Evolutionary conservation across 164 flowering plant species (phyloP).

Genomic region (Magnolia changhungtana): DNA sequence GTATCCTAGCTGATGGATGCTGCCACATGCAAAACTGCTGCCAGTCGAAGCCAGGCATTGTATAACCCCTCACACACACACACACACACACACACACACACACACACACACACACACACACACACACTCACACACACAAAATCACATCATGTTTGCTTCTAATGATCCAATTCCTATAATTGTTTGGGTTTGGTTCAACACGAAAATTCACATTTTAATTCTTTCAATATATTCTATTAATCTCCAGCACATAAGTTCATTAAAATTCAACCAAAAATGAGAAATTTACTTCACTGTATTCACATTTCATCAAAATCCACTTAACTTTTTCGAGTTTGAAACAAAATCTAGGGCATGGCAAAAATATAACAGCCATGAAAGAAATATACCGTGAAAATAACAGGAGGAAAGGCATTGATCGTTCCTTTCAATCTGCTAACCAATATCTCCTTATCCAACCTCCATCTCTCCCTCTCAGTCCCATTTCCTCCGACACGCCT

Average conservation of each 20-base stretch:
- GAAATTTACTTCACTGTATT: neutral
- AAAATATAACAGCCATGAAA: neutral
- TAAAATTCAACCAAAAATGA: neutral
- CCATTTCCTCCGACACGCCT: conserved; percentile 13
- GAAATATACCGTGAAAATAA: conserved; percentile 32
- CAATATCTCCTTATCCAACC: conserved; percentile 10
- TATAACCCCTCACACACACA: no score
- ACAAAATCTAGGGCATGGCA: neutral
- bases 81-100: no score
- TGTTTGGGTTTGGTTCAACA: no score
- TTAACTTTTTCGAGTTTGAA: neutral
- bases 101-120: no score
- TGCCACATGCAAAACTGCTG: no score
- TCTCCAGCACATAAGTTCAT: neutral
- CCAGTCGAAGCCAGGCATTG: no score
- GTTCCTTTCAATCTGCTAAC: conserved; percentile 33
- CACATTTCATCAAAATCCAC: neutral
- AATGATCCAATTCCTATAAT: no score
- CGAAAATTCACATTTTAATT: no score
- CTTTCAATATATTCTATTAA: neutral
- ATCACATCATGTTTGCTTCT: no score
- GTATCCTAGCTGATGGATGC: no score
- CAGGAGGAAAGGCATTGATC: conserved; percentile 35
- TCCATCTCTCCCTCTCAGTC: conserved; percentile 9
- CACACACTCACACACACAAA: no score